A percentile compares a stretch with the other conserved stretches of the same genome.
Evolutionary conservation across 2,329 filamentous ascomycete species (phyloP).

Genomic region (Graphilbum sp.): DNA sequence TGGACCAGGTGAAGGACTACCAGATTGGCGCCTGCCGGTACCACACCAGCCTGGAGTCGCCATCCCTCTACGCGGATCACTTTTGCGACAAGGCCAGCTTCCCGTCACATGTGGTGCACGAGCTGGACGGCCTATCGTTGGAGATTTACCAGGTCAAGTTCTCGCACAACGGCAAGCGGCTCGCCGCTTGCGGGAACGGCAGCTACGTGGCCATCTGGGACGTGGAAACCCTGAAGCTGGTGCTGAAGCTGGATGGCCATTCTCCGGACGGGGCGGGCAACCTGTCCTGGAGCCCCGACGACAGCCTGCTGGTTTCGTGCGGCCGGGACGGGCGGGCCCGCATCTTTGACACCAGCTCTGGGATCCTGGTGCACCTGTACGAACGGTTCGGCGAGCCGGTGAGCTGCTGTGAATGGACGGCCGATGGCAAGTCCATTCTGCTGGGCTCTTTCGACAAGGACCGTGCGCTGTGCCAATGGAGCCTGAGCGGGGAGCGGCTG

Average conservation of each 20-base stretch:
- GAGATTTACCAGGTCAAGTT: constrained; percentile 91
- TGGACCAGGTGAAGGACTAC: constrained; percentile 68
- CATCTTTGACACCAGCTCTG: constrained; percentile 61
- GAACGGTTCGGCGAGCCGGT: constrained; percentile 68
- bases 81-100: constrained; percentile 66
- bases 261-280: constrained; percentile 53
- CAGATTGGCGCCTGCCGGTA: constrained; percentile 77
- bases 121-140: constrained; percentile 56
- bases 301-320: constrained; percentile 72
- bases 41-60: constrained; percentile 64
- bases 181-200: constrained; percentile 71
- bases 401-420: constrained; percentile 78
- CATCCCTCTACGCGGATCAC: constrained; percentile 83
- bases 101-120: constrained; percentile 52
- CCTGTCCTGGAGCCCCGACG: constrained; percentile 83
- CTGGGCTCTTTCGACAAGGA: constrained; percentile 58
- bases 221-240: constrained; percentile 48
- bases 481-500: constrained; percentile 41
- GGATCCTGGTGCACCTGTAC: constrained; percentile 44
- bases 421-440: constrained; percentile 61
- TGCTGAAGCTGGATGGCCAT: constrained; percentile 49
- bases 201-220: constrained; percentile 70
- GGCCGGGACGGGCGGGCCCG: constrained; percentile 56
- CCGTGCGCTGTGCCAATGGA: constrained; percentile 55
- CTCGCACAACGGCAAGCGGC: constrained; percentile 66